A percentile compares a stretch with the other conserved stretches of the same genome.
phyloP scores from a whole-genome alignment of 345 rosid species.

The Ceriops zippeliana region DNA sequence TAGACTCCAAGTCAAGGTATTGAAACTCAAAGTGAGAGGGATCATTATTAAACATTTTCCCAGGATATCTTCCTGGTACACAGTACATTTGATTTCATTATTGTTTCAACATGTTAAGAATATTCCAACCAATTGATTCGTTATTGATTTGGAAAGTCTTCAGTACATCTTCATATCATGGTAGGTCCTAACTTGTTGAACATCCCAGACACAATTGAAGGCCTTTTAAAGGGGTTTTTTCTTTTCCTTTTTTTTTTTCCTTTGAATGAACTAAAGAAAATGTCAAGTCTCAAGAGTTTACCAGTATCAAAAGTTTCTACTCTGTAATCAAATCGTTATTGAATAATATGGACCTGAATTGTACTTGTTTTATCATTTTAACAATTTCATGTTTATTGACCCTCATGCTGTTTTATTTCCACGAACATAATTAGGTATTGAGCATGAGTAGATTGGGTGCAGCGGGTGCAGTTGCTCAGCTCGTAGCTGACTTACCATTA shows the following conservation, averaged over 20 bases:
- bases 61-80: too few relatives aligned
- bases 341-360: slow-evolving; percentile 5
- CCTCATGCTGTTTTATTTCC: background rate
- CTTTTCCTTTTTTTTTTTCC: slow-evolving; percentile 1
- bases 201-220: slow-evolving; percentile 18
- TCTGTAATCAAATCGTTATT: background rate
- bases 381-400: too few relatives aligned
- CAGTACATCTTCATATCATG: slow-evolving; percentile 17
- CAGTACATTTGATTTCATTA: too few relatives aligned
- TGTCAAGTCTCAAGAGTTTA: slow-evolving; percentile 28
- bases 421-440: slow-evolving; percentile 43
- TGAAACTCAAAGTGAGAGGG: background rate
- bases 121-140: background rate
- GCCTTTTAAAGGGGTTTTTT: slow-evolving; percentile 16
- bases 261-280: slow-evolving; percentile 19
- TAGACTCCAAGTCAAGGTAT: slow-evolving; percentile 80
- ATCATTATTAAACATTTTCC: too few relatives aligned
- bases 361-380: background rate
- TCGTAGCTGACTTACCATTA: slow-evolving; percentile 62
- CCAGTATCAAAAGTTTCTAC: background rate
- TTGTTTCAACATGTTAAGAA: slow-evolving; percentile 8
- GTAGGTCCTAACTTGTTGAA: slow-evolving; percentile 36
- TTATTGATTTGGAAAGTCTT: too few relatives aligned
- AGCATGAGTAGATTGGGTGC: slow-evolving; percentile 79
- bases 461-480: slow-evolving; percentile 74